Percentiles rank a stretch among this genome's conserved stretches.
These are phyloP conservation scores for Colletotrichum melonis DNA, from an alignment of 2,329 filamentous ascomycete species.

Conservation along the genomic window DNA sequence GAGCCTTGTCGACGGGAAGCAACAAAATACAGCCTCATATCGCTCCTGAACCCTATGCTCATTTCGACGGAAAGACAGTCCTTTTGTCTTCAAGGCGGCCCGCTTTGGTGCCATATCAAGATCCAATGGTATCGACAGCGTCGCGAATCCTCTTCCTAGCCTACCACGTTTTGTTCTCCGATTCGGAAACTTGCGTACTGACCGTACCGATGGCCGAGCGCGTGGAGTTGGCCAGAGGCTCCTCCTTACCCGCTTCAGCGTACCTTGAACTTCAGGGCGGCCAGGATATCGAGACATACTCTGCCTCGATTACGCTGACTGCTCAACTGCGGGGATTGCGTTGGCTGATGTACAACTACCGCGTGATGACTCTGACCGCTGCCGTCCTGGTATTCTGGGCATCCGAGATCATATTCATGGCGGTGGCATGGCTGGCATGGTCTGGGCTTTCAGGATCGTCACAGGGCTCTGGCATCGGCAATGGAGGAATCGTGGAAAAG, in stretches of 20 bases:
- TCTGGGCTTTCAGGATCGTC: slow-evolving; percentile 35
- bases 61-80: slow-evolving; percentile 53
- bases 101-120: slow-evolving; percentile 83
- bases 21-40: slow-evolving; percentile 32
- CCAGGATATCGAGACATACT: slow-evolving; percentile 81
- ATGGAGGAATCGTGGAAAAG: slow-evolving; percentile 31
- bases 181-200: slow-evolving; percentile 72
- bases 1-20: slow-evolving; percentile 40
- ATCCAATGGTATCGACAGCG: slow-evolving; percentile 73
- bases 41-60: slow-evolving; percentile 43
- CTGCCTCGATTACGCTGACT: slow-evolving; percentile 73
- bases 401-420: slow-evolving; percentile 76
- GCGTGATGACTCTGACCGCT: slow-evolving; percentile 73
- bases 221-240: slow-evolving; percentile 67
- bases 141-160: slow-evolving; percentile 72
- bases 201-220: slow-evolving; percentile 79
- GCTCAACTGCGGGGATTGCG: slow-evolving; percentile 82
- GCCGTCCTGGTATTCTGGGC: slow-evolving; percentile 82
- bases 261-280: slow-evolving; percentile 76
- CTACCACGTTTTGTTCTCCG: slow-evolving; percentile 75
- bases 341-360: slow-evolving; percentile 90
- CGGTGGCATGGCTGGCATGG: slow-evolving; percentile 72
- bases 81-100: slow-evolving; percentile 77
- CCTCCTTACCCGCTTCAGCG: slow-evolving; percentile 57
- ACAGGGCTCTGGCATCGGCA: slow-evolving; percentile 35